Conservation (phyloP, 768 basidiomycete genomes). For the Mycena epipterygia region DNA sequence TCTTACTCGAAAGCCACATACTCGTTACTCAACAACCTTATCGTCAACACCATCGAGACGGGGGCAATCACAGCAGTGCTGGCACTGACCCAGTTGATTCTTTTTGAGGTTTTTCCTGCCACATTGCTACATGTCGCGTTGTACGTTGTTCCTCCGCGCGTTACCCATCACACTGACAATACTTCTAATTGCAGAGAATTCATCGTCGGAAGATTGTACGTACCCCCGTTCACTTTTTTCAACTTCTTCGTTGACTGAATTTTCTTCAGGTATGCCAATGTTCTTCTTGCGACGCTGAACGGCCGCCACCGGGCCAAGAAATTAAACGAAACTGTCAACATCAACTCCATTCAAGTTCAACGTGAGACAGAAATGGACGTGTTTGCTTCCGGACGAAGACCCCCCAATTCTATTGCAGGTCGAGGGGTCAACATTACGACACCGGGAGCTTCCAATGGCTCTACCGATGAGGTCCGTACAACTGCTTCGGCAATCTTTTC, state of each 20-base stretch:
- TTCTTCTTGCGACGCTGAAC: neutral
- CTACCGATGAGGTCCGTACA: neutral
- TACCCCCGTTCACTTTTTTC: neutral
- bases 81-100: neutral
- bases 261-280: neutral
- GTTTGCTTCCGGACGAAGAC: neutral
- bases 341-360: neutral
- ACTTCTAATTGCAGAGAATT: neutral
- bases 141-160: neutral
- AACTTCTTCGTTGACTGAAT: no score
- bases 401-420: no score
- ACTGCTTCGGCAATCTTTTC: no score
- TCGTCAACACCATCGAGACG: constrained; percentile 22
- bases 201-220: neutral
- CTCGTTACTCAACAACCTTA: constrained; percentile 21
- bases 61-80: constrained; percentile 5
- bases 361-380: neutral
- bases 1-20: constrained; percentile 4
- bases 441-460: neutral
- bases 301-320: neutral
- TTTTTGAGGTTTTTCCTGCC: neutral
- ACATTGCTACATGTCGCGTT: neutral
- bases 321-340: neutral
- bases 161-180: neutral
- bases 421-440: neutral